phyloP scores from a whole-genome alignment of 1,284 basidiomycete genomes.

The Gomphus bonarii region DNA sequence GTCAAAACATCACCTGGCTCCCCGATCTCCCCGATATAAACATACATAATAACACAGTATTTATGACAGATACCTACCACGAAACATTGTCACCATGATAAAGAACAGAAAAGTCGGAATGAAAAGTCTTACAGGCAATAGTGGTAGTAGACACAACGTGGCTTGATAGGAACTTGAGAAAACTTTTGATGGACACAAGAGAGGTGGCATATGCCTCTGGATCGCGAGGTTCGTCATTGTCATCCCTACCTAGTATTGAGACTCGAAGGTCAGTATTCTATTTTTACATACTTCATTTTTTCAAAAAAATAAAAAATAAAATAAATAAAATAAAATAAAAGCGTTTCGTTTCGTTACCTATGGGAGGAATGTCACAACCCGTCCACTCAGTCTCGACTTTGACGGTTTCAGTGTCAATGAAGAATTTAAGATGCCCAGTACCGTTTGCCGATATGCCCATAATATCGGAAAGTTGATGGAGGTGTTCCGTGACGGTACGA shows the following conservation, averaged over 20 bases:
- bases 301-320: too few relatives aligned
- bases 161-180: constrained; percentile 76
- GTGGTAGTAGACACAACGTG: constrained; percentile 80
- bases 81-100: neutral
- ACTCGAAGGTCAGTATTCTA: neutral
- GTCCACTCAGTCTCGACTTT: constrained; percentile 76
- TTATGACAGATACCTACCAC: constrained; percentile 69
- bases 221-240: constrained; percentile 27
- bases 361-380: constrained; percentile 60
- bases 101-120: neutral
- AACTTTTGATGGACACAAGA: constrained; percentile 62
- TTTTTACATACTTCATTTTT: neutral
- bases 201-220: constrained; percentile 53
- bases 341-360: constrained; percentile 28
- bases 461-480: constrained; percentile 66
- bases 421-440: constrained; percentile 52
- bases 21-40: constrained; percentile 78
- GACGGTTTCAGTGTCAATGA: constrained; percentile 59
- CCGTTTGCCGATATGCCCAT: constrained; percentile 65
- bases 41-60: constrained; percentile 82
- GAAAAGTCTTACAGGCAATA: constrained; percentile 61
- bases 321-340: neutral
- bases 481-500: constrained; percentile 67
- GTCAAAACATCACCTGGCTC: constrained; percentile 82
- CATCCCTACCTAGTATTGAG: constrained; percentile 20